Percentiles rank a stretch among this genome's conserved stretches.
Conservation (phyloP, 1,139 yeast species). For the Saccharomycopsis phalli region DNA sequence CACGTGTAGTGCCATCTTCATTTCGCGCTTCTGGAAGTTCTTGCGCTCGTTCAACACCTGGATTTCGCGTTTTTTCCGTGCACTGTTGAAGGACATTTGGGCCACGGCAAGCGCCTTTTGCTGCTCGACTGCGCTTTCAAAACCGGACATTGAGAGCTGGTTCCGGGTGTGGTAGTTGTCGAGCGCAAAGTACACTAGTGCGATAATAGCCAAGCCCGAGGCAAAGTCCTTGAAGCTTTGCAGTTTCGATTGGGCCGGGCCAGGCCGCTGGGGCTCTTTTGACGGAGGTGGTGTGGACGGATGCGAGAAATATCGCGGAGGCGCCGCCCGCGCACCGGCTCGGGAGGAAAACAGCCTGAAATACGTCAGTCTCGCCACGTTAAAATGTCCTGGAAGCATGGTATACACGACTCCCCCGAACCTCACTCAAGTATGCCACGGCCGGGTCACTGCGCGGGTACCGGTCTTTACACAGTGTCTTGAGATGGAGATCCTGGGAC, state of each 20-base stretch:
- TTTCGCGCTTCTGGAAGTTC: conserved; percentile 41
- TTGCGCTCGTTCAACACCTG: conserved; percentile 40
- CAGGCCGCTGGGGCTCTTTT: neutral
- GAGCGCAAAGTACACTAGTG: conserved; percentile 38
- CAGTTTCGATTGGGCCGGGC: conserved; percentile 9
- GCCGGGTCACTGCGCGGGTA: no score
- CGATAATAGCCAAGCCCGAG: conserved; percentile 24
- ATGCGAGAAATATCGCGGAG: conserved; percentile 10
- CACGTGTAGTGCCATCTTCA: conserved; percentile 55
- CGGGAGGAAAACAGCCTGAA: no score
- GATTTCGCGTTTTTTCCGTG: conserved; percentile 39
- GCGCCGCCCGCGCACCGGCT: no score
- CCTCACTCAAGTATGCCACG: no score
- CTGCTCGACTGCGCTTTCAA: conserved; percentile 36
- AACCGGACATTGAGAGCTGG: conserved; percentile 33
- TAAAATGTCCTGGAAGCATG: no score
- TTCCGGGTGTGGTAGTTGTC: conserved; percentile 42
- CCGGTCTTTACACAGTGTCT: no score
- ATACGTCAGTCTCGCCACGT: no score
- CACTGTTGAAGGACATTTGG: conserved; percentile 33
- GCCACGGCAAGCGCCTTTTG: conserved; percentile 37
- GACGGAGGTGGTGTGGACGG: neutral
- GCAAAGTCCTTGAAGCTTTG: conserved; percentile 24
- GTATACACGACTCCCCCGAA: no score
- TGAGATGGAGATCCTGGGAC: no score